Percentiles rank a stretch among this genome's conserved stretches.
Evolutionary conservation across 2,329 filamentous ascomycete genomes (phyloP).

Genomic region (Fusarium pilosicola): DNA sequence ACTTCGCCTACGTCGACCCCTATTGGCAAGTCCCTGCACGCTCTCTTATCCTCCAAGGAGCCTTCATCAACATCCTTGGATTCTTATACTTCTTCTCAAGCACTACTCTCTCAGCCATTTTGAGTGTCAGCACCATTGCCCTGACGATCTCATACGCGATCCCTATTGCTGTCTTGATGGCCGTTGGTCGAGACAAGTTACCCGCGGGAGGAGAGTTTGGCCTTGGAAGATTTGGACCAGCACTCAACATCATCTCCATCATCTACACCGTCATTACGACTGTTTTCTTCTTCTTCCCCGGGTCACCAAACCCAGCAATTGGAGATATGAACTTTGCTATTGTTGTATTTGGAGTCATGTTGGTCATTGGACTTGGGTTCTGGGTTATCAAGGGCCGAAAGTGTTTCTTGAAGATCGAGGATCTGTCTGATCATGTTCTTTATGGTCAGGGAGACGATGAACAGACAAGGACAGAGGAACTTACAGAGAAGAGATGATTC

Average conservation of each 20-base stretch:
- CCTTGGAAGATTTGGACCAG: constrained; percentile 56
- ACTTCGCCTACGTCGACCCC: constrained; percentile 56
- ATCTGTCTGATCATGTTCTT: constrained; percentile 8
- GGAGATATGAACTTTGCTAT: constrained; percentile 67
- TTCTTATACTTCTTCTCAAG: constrained; percentile 64
- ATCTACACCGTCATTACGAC: constrained; percentile 62
- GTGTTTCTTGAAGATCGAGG: constrained; percentile 48
- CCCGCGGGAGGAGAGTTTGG: constrained; percentile 55
- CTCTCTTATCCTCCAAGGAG: constrained; percentile 61
- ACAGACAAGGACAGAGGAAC: not conserved
- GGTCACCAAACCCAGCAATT: constrained; percentile 53
- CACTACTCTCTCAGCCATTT: constrained; percentile 62
- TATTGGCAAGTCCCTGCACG: constrained; percentile 64
- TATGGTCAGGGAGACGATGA: constrained; percentile 11
- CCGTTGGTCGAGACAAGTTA: constrained; percentile 62
- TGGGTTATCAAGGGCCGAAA: constrained; percentile 59
- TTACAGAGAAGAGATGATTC: not conserved
- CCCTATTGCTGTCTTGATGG: constrained; percentile 59
- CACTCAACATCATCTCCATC: constrained; percentile 58
- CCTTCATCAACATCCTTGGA: constrained; percentile 55
- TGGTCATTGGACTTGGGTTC: constrained; percentile 59
- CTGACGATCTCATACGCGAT: constrained; percentile 62
- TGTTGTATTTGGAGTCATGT: constrained; percentile 64
- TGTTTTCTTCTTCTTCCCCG: constrained; percentile 65
- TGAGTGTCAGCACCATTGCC: constrained; percentile 66